phyloP scores from a whole-genome alignment of 1,284 basidiomycete species.

The Microbotryomycetes sp. region DNA sequence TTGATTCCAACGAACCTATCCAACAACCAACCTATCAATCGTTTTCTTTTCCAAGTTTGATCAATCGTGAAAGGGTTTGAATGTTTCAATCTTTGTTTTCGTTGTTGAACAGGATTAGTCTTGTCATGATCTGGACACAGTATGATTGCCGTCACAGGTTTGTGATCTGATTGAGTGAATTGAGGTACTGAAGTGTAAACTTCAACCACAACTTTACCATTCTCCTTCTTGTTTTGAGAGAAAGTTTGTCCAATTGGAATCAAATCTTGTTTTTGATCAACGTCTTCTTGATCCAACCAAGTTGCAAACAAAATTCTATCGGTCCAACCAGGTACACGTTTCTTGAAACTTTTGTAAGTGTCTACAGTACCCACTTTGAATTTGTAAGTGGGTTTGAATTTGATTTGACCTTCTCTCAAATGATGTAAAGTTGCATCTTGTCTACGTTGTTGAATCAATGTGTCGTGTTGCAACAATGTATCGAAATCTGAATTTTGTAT shows the following conservation, averaged over 20 bases:
- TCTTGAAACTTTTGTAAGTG: constrained; percentile 55
- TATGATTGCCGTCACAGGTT: constrained; percentile 59
- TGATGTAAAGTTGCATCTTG: constrained; percentile 62
- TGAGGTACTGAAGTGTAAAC: constrained; percentile 12
- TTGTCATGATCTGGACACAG: constrained; percentile 55
- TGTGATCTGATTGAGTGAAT: constrained; percentile 23
- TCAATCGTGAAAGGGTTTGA: constrained; percentile 35
- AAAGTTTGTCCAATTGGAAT: not conserved
- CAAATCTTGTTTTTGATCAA: constrained; percentile 9
- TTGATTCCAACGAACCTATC: constrained; percentile 65
- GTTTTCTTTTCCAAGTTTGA: constrained; percentile 51
- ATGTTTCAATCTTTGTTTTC: constrained; percentile 12
- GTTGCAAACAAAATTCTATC: constrained; percentile 87
- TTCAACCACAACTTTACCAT: constrained; percentile 5
- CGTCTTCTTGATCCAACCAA: constrained; percentile 51
- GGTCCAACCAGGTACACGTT: constrained; percentile 85
- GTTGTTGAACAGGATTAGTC: constrained; percentile 7
- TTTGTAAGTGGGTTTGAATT: constrained; percentile 84
- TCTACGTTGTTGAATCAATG: constrained; percentile 59
- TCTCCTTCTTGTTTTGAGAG: not conserved
- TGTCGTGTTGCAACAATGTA: constrained; percentile 66
- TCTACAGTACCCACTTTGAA: constrained; percentile 70
- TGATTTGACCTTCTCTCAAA: constrained; percentile 73
- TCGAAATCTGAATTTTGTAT: constrained; percentile 17
- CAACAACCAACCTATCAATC: constrained; percentile 55